Conservation (phyloP, 305 asterid species). For the Fraxinus sp. region DNA sequence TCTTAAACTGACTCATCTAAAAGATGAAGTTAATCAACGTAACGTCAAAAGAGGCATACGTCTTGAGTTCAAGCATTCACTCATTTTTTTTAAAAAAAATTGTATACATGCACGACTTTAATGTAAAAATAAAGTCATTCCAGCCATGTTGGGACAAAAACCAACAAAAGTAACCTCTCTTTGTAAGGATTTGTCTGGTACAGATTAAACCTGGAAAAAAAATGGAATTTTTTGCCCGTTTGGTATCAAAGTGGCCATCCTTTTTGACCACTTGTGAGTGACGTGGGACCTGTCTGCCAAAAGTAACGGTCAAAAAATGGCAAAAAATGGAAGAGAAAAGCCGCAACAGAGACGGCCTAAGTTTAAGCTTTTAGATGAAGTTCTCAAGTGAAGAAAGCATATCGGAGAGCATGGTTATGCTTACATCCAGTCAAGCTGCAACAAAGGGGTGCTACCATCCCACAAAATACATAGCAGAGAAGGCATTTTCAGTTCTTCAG, state of each 20-base stretch:
- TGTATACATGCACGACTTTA: neutral
- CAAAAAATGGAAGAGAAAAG: no score
- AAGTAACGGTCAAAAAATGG: no score
- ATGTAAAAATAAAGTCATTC: neutral
- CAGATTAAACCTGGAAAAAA: no score
- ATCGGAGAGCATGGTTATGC: slow-evolving; percentile 68
- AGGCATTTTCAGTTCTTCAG: slow-evolving; percentile 66
- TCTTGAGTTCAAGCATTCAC: neutral
- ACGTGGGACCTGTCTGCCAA: no score
- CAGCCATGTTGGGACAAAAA: neutral
- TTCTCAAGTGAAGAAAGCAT: slow-evolving; percentile 64
- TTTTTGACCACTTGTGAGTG: no score
- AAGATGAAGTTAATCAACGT: neutral
- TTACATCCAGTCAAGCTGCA: slow-evolving; percentile 86
- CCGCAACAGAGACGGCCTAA: no score
- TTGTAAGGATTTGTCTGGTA: no score
- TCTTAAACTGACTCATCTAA: neutral
- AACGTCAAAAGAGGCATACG: neutral
- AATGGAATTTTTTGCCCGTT: no score
- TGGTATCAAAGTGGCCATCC: no score
- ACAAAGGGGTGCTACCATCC: slow-evolving; percentile 64
- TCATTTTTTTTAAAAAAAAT: no score
- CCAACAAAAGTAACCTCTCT: neutral
- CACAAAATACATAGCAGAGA: slow-evolving; percentile 63
- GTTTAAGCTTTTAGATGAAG: neutral